Base-by-base conservation (phyloP, 192 early-diverging fungal species). In the Backusella liffmaniae region DNA sequence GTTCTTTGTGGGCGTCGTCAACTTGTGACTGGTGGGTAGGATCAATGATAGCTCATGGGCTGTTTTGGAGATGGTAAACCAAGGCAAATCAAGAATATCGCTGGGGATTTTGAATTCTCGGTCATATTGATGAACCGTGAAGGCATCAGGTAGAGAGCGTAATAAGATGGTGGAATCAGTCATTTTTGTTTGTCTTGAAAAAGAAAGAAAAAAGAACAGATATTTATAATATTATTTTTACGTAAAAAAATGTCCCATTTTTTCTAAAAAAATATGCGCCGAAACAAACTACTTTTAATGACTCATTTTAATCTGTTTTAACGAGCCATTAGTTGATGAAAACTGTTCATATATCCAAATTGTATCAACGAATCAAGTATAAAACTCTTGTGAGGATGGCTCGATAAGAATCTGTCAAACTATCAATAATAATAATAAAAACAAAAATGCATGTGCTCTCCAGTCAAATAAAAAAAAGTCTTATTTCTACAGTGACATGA, bases 51-150 rank as follows among this genome's bases (percentile, higher is more conserved):
- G 74, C n/a, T 85, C 86, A 10, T 79, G 74, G 3, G 75, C 29
- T 9, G 86, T 87, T 72, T 87, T 87, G 8, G 84, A 84, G 34
- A 87, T 73, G 8, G 72, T 87, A 68, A 79, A 87, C 86, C 86
- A 87, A 4, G 68, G 66, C 39, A 77, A 72, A 8, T 82, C 74
- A 1, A 76, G 72, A 10, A 81, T 51, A 10, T 37, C 35, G 0
- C 30, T 13, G 10, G 71, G 39, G 3, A 77, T 6, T 41, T 69
- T 70, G 16, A 44, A 73, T 35, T 35, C 30, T 15, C 66, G 65
- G 1, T 72, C 65, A 30, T 77, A 73, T 21, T 81, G 79, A 44
- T 77, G 67, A 3, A 81, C 36, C 1, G 75, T 66, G 32, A 81
- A 81, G 26, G 41, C 46, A 29, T 81, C 76, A 6, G 73, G 73